A percentile compares a stretch with the other conserved stretches of the same genome.
phyloP scores from a whole-genome alignment of 257 asterid species.

The Solanum raphanifolium region DNA sequence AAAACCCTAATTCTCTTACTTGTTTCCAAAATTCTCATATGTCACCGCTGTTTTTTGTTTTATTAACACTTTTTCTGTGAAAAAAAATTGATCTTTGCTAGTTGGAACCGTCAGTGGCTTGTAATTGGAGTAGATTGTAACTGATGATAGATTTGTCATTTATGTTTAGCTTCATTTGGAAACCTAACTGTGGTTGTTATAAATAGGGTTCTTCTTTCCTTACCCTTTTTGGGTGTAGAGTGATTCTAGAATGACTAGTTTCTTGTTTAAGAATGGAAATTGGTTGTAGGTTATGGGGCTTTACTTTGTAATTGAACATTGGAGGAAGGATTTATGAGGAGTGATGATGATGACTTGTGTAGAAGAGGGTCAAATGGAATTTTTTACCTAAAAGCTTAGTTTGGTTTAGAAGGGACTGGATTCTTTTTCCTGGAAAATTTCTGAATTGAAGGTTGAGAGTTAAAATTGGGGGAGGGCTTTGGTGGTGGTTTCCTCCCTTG shows the following conservation, averaged over 20 bases:
- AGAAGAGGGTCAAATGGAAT: background rate
- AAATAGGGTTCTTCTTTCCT: background rate
- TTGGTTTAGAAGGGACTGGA: background rate
- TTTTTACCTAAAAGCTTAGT: background rate
- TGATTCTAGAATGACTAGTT: background rate
- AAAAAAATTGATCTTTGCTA: background rate
- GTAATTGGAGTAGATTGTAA: background rate
- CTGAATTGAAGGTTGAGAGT: background rate
- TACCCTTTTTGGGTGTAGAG: background rate
- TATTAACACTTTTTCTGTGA: background rate
- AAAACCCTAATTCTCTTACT: conserved; percentile 2
- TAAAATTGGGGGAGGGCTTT: background rate
- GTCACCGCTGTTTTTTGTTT: background rate
- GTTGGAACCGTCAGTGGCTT: background rate
- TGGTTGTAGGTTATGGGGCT: background rate
- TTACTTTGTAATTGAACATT: background rate
- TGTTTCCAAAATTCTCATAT: background rate
- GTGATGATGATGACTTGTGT: background rate
- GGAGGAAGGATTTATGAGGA: background rate
- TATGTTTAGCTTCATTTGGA: background rate
- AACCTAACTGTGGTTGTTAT: background rate
- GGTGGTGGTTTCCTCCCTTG: background rate
- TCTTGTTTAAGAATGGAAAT: background rate
- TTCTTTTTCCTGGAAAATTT: background rate
- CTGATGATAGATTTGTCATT: background rate